phyloP scores from a whole-genome alignment of 257 asterid genomes.

The Craterostigma plantagineum region DNA sequence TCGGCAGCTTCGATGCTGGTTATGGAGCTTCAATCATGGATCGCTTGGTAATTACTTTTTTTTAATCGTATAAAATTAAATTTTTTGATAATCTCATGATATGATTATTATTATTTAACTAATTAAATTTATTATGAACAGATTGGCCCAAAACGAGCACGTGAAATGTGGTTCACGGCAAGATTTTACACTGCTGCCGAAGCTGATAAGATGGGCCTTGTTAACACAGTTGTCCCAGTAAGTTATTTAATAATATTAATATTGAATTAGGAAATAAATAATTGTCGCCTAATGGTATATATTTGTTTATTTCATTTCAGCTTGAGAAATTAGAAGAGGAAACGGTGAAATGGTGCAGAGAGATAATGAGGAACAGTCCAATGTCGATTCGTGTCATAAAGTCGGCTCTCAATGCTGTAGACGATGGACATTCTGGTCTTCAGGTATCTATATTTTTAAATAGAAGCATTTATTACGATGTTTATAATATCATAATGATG shows the following conservation, averaged over 20 bases:
- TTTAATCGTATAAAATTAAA: too few relatives aligned
- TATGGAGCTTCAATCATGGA: constrained; percentile 82
- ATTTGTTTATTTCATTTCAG: constrained; percentile 15
- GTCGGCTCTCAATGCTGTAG: constrained; percentile 80
- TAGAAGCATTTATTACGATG: too few relatives aligned
- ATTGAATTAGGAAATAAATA: too few relatives aligned
- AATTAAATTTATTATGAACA: constrained; percentile 5
- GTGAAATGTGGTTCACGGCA: constrained; percentile 79
- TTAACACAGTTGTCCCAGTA: constrained; percentile 73
- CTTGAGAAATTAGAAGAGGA: constrained; percentile 67
- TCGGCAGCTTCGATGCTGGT: constrained; percentile 97
- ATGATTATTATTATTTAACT: too few relatives aligned
- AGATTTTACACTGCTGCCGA: constrained; percentile 64
- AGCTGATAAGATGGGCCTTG: constrained; percentile 86
- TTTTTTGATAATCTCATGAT: too few relatives aligned
- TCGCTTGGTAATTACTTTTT: constrained; percentile 33
- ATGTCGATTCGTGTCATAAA: constrained; percentile 69
- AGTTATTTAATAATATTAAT: constrained; percentile 9
- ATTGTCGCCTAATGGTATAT: too few relatives aligned
- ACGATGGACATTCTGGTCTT: constrained; percentile 89
- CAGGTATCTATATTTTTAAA: constrained; percentile 34
- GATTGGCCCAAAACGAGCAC: constrained; percentile 81
- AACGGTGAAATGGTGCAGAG: constrained; percentile 80
- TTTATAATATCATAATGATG: background rate
- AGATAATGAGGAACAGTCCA: constrained; percentile 79